Conservation (phyloP, 2,329 filamentous ascomycete genomes). For the Fusarium nodosum region DNA sequence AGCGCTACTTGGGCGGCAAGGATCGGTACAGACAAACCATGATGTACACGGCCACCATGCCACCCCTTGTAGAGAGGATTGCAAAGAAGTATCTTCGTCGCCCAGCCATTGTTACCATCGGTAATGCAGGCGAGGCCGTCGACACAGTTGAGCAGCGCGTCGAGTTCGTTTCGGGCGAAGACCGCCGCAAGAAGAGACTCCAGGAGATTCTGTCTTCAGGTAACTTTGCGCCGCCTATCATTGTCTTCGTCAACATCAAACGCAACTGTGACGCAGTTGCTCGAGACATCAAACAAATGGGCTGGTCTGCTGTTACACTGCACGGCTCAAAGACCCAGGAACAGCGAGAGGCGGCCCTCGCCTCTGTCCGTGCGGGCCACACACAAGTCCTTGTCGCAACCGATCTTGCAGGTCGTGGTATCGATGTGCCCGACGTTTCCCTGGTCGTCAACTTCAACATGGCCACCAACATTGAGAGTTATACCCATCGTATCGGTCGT, state of each 20-base stretch:
- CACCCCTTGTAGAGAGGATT: constrained; percentile 89
- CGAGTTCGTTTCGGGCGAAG: constrained; percentile 90
- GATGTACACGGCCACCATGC: constrained; percentile 99
- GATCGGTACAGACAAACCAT: constrained; percentile 96
- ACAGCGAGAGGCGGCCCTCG: constrained; percentile 92
- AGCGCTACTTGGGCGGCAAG: constrained; percentile 77
- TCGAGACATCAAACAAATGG: constrained; percentile 93
- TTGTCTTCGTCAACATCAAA: constrained; percentile 99
- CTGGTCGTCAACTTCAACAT: constrained; percentile 99
- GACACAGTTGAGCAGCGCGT: constrained; percentile 98
- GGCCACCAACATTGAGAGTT: constrained; percentile 91
- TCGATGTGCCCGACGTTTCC: constrained; percentile 94
- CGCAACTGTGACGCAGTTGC: constrained; percentile 97
- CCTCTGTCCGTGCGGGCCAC: constrained; percentile 82
- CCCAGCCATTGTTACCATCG: constrained; percentile 94
- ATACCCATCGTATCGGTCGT: constrained; percentile 96
- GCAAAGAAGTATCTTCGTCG: constrained; percentile 96
- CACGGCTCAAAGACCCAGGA: constrained; percentile 98
- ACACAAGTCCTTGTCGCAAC: constrained; percentile 95
- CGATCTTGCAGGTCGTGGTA: constrained; percentile 95
- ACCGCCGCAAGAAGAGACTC: constrained; percentile 97
- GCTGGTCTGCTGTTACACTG: constrained; percentile 88
- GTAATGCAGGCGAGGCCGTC: constrained; percentile 93
- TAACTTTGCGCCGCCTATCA: constrained; percentile 90
- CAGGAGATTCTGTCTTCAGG: constrained; percentile 85